phyloP scores from a whole-genome alignment of 75 land plant species.

The Pinus taeda region DNA sequence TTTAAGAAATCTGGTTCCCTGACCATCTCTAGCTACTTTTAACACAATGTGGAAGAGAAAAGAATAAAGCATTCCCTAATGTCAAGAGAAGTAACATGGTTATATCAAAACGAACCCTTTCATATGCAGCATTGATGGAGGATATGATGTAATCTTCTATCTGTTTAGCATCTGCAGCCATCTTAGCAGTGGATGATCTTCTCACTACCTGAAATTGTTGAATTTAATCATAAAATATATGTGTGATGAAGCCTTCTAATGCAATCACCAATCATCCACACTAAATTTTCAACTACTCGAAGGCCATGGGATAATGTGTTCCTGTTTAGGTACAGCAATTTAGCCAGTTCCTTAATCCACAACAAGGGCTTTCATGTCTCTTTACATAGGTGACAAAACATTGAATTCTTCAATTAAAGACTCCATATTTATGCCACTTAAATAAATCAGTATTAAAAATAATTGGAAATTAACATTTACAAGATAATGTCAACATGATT shows the following conservation, averaged over 20 bases:
- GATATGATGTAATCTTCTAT: slow-evolving; percentile 53
- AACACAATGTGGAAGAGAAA: neutral
- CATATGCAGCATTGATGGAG: slow-evolving; percentile 66
- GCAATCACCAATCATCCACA: neutral
- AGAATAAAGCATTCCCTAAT: neutral
- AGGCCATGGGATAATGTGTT: neutral
- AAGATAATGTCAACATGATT: no score
- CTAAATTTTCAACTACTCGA: neutral
- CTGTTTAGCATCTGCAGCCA: slow-evolving; percentile 32
- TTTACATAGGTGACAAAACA: no score
- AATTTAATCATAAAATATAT: no score
- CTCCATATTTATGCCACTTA: neutral
- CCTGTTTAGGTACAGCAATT: neutral
- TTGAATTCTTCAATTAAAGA: neutral
- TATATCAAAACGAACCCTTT: slow-evolving; percentile 38
- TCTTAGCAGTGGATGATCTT: neutral
- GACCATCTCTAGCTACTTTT: neutral
- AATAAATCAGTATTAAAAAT: no score
- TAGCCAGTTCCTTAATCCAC: no score
- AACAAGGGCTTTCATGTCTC: no score
- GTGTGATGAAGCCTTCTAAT: neutral
- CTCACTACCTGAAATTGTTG: neutral
- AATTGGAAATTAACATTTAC: no score
- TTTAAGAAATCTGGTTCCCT: neutral
- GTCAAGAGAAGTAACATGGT: neutral